Percentiles rank a stretch among this genome's conserved stretches.
phyloP scores from a whole-genome alignment of 768 basidiomycete genomes.

The Suillus fuscotomentosus region DNA sequence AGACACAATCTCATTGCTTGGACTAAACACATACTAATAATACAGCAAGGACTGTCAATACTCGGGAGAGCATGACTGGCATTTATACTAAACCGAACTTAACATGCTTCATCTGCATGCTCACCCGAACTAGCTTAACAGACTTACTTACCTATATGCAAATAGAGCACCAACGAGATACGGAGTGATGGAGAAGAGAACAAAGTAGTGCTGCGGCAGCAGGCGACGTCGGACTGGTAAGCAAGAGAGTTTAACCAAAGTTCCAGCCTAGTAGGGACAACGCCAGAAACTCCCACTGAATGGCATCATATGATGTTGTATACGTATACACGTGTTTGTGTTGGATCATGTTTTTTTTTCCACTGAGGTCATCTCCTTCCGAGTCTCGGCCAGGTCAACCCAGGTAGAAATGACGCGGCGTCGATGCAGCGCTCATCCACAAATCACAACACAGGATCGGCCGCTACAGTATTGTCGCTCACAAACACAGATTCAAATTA shows the following conservation, averaged over 20 bases:
- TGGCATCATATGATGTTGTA: too few species aligned
- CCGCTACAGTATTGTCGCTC: neutral
- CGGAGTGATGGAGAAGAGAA: neutral
- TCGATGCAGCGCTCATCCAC: neutral
- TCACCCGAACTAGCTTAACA: neutral
- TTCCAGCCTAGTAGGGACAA: neutral
- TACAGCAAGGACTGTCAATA: neutral
- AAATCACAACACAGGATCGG: neutral
- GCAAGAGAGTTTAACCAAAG: neutral
- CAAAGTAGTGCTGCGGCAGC: neutral
- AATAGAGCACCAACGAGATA: neutral
- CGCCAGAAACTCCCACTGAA: neutral
- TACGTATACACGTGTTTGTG: too few species aligned
- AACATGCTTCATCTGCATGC: neutral
- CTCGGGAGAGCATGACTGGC: neutral
- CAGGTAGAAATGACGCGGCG: neutral
- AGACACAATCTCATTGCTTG: neutral
- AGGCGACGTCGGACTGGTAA: neutral
- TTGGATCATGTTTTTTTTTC: neutral
- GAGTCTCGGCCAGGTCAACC: neutral
- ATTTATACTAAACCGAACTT: neutral
- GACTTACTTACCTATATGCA: neutral
- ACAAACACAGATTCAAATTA: neutral
- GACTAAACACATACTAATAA: neutral
- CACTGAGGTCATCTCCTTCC: neutral